Percentiles rank a stretch among this genome's conserved stretches.
phyloP scores from a whole-genome alignment of 2,329 filamentous ascomycete genomes.

The Emergomyces africanus region DNA sequence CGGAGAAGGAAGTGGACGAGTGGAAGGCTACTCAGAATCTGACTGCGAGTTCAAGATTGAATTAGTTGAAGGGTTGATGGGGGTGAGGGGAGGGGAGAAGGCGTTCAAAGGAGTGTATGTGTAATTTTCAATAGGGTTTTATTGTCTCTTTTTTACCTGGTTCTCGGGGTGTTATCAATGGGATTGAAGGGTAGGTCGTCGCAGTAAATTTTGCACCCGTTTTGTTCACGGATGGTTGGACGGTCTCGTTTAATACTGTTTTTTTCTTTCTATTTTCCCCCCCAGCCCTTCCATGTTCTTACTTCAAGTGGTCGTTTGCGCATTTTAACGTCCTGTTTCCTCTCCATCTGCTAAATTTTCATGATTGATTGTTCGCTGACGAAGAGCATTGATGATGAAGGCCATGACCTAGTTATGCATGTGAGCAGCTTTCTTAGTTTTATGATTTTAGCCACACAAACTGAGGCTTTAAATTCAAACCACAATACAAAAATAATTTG shows the following conservation, averaged over 20 bases:
- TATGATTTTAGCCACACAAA: no score
- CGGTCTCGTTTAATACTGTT: background rate
- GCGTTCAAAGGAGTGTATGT: background rate
- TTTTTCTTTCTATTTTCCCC: background rate
- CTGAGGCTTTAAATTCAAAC: no score
- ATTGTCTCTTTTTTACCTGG: background rate
- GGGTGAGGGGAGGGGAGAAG: no score
- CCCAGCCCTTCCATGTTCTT: background rate
- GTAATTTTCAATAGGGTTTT: background rate
- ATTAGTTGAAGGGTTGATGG: background rate
- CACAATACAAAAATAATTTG: no score
- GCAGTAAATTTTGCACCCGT: no score
- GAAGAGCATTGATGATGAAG: no score
- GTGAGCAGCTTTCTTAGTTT: no score
- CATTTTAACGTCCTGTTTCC: background rate
- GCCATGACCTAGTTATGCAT: no score
- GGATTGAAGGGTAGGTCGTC: no score
- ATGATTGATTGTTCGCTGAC: background rate
- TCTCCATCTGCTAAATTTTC: background rate
- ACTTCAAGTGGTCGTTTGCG: background rate
- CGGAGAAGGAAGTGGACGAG: slow-evolving; percentile 24
- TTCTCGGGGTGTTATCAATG: no score
- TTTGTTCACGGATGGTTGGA: no score
- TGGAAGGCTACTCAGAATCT: slow-evolving; percentile 3
- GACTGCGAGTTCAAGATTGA: background rate